phyloP scores from a whole-genome alignment of 176 grass and related monocot genomes.

The Sorghum bicolor region DNA sequence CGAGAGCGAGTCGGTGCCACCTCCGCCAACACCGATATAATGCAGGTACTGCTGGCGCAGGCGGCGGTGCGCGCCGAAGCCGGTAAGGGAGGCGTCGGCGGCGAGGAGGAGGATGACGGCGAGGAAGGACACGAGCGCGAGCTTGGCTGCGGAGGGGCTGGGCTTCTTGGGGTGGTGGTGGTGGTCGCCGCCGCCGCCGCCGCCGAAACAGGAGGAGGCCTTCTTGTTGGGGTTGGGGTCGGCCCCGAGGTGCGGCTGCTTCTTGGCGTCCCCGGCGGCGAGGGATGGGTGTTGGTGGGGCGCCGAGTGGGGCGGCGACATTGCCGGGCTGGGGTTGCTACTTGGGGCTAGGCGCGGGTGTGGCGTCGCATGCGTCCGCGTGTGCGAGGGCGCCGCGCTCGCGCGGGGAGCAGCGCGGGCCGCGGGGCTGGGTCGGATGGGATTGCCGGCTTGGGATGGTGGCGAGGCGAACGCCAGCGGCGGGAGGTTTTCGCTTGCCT shows the following conservation, averaged over 20 bases:
- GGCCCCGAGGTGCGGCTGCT: neutral
- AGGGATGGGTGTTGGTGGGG: conserved; percentile 10
- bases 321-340: conserved; percentile 33
- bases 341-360: conserved; percentile 16
- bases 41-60: conserved; percentile 44
- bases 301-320: conserved; percentile 45
- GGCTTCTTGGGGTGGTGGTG: conserved; percentile 34
- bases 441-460: neutral
- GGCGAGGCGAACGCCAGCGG: neutral
- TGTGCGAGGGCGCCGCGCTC: neutral
- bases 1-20: neutral
- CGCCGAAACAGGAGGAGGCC: neutral
- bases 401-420: neutral
- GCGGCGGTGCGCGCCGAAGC: conserved; percentile 10
- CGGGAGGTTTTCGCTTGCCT: neutral
- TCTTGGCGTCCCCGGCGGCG: conserved; percentile 34
- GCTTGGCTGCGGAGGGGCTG: conserved; percentile 16
- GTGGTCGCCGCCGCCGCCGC: neutral
- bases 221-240: neutral
- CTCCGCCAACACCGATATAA: conserved; percentile 15
- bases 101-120: conserved; percentile 35
- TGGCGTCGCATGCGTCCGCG: conserved; percentile 43
- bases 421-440: neutral
- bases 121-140: conserved; percentile 51
- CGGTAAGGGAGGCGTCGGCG: conserved; percentile 37